Conservation (phyloP, 305 asterid genomes). For the Nicotiana rustica region DNA sequence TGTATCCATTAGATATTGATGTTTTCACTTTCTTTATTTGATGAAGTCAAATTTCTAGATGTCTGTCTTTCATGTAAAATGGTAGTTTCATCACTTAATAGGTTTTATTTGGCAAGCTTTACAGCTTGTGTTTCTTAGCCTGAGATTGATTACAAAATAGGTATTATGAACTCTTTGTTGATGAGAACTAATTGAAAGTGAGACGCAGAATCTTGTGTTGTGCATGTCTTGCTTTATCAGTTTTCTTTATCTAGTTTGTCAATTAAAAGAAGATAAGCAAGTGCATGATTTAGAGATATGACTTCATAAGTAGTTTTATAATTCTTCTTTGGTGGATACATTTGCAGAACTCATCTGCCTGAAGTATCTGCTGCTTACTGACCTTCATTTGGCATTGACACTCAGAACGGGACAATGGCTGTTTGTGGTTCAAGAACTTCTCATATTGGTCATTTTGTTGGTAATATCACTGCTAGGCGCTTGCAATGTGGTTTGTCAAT, state of each 20-base stretch:
- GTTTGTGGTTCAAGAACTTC: too few relatives aligned
- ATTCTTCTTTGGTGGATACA: background rate
- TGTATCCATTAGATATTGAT: background rate
- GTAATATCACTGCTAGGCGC: too few relatives aligned
- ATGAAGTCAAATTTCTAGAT: background rate
- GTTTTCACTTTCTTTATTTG: background rate
- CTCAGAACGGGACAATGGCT: too few relatives aligned
- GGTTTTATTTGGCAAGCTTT: background rate
- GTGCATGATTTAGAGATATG: background rate
- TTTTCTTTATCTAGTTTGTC: background rate
- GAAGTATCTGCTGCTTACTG: too few relatives aligned
- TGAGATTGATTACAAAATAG: background rate
- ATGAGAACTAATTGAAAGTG: background rate
- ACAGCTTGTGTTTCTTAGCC: constrained; percentile 12
- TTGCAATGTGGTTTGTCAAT: too few relatives aligned
- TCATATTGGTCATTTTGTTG: too few relatives aligned
- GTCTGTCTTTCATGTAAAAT: background rate
- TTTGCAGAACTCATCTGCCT: too few relatives aligned
- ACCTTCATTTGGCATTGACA: too few relatives aligned
- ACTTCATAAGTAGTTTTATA: background rate
- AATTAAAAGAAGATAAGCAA: background rate
- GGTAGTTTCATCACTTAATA: background rate
- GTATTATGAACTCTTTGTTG: background rate
- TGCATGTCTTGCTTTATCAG: background rate
- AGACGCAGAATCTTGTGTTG: background rate